These are phyloP conservation scores for Amaranthus hypochondriacus DNA, from an alignment of 148 eudicot species.

Conservation along the genomic window DNA sequence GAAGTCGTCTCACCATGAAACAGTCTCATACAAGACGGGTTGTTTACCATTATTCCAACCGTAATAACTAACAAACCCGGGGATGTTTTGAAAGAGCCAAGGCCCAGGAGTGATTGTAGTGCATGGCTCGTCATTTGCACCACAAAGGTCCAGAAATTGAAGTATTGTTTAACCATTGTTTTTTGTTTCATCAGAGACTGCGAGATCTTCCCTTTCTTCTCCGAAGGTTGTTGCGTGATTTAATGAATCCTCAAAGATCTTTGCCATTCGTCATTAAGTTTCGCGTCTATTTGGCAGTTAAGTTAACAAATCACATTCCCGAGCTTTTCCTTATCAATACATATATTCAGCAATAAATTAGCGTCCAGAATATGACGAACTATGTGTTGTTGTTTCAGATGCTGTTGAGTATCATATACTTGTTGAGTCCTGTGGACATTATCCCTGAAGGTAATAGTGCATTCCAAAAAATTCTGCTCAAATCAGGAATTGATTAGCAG, in stretches of 20 bases:
- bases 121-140: not conserved
- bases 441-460: constrained; percentile 76
- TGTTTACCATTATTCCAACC: too few relatives aligned
- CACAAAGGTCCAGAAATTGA: not conserved
- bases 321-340: not conserved
- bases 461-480: not conserved
- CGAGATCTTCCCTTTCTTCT: constrained; percentile 92
- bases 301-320: constrained; percentile 22
- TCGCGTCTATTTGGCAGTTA: constrained; percentile 92
- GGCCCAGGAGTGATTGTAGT: too few relatives aligned
- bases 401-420: constrained; percentile 52
- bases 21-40: too few relatives aligned
- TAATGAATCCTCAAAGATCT: constrained; percentile 82
- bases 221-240: constrained; percentile 64
- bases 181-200: constrained; percentile 49
- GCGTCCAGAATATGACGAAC: not conserved
- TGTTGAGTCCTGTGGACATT: constrained; percentile 79
- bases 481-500: not conserved
- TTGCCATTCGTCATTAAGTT: constrained; percentile 72
- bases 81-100: too few relatives aligned
- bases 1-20: too few relatives aligned
- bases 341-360: not conserved
- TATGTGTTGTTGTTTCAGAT: constrained; percentile 39
- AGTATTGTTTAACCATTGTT: not conserved
- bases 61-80: too few relatives aligned